A percentile compares a stretch with the other conserved stretches of the same genome.
Evolutionary conservation across 2,329 filamentous ascomycete genomes (phyloP).

Genomic region (Parascedosporium putredinis): DNA sequence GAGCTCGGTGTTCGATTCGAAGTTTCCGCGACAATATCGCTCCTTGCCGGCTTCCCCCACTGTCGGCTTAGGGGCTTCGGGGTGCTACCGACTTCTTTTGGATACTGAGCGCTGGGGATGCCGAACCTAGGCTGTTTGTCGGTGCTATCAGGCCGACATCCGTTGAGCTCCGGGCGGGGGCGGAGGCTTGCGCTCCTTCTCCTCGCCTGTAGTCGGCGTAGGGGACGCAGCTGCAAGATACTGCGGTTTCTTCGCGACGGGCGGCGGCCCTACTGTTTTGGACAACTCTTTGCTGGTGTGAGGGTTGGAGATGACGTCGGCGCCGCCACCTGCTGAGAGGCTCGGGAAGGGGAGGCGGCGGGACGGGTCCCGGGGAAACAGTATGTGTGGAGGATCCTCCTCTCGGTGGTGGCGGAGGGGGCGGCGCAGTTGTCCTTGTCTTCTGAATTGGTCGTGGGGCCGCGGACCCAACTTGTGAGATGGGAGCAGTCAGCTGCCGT

Average conservation of each 20-base stretch:
- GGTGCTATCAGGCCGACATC: not conserved
- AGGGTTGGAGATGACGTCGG: too few relatives aligned
- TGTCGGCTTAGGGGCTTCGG: slow-evolving; percentile 14
- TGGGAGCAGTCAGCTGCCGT: slow-evolving; percentile 21
- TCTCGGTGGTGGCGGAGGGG: slow-evolving; percentile 16
- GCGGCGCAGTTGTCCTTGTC: slow-evolving; percentile 1
- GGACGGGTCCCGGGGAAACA: not conserved
- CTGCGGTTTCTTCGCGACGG: slow-evolving; percentile 52
- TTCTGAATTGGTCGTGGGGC: slow-evolving; percentile 9
- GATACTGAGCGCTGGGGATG: not conserved
- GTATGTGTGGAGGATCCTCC: too few relatives aligned
- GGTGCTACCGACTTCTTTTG: slow-evolving; percentile 18
- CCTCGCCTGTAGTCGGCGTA: not conserved
- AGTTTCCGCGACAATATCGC: not conserved
- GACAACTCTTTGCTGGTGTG: not conserved
- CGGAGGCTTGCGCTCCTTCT: slow-evolving; percentile 10
- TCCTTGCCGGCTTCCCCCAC: slow-evolving; percentile 8
- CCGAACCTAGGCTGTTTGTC: not conserved
- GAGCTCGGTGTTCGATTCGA: too few relatives aligned
- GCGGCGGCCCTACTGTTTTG: slow-evolving; percentile 30
- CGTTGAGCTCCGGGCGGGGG: slow-evolving; percentile 16
- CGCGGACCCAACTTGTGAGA: slow-evolving; percentile 11
- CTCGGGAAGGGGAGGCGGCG: not conserved
- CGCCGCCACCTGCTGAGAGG: too few relatives aligned
- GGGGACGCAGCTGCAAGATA: not conserved